phyloP scores from a whole-genome alignment of 2,329 filamentous ascomycete genomes.

The Camillea tinctor region DNA sequence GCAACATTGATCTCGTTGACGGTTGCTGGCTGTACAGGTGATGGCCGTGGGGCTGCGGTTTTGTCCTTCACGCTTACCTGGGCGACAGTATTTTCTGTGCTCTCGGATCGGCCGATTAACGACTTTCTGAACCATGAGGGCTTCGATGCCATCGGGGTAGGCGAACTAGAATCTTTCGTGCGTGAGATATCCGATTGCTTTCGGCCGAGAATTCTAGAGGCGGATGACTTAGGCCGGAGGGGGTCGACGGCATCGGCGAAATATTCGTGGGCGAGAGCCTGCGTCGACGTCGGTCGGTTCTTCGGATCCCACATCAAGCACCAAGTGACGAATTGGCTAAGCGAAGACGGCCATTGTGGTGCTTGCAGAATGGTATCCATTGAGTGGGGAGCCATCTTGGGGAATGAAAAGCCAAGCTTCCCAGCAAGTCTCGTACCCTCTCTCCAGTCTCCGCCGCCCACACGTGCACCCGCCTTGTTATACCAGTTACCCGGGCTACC shows the following conservation, averaged over 20 bases:
- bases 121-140: slow-evolving; percentile 97
- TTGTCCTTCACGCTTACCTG: slow-evolving; percentile 48
- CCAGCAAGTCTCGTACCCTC: slow-evolving; percentile 89
- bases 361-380: slow-evolving; percentile 91
- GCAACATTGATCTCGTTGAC: slow-evolving; percentile 39
- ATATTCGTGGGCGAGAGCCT: slow-evolving; percentile 94
- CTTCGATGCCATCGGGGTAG: slow-evolving; percentile 68
- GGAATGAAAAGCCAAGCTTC: slow-evolving; percentile 97
- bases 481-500: slow-evolving; percentile 98
- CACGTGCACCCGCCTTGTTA: slow-evolving; percentile 80
- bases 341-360: slow-evolving; percentile 85
- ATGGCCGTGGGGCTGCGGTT: slow-evolving; percentile 36
- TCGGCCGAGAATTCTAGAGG: slow-evolving; percentile 78
- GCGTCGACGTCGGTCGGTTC: slow-evolving; percentile 82
- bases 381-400: slow-evolving; percentile 97
- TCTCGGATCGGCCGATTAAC: slow-evolving; percentile 77
- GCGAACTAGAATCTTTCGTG: slow-evolving; percentile 60
- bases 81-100: slow-evolving; percentile 56
- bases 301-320: slow-evolving; percentile 99
- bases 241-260: slow-evolving; percentile 92
- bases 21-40: slow-evolving; percentile 29
- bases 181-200: slow-evolving; percentile 85
- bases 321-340: slow-evolving; percentile 95
- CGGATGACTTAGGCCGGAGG: slow-evolving; percentile 84
- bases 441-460: slow-evolving; percentile 96